phyloP scores from a whole-genome alignment of 106 monocot genomes.

The Dioscorea zingiberensis region DNA sequence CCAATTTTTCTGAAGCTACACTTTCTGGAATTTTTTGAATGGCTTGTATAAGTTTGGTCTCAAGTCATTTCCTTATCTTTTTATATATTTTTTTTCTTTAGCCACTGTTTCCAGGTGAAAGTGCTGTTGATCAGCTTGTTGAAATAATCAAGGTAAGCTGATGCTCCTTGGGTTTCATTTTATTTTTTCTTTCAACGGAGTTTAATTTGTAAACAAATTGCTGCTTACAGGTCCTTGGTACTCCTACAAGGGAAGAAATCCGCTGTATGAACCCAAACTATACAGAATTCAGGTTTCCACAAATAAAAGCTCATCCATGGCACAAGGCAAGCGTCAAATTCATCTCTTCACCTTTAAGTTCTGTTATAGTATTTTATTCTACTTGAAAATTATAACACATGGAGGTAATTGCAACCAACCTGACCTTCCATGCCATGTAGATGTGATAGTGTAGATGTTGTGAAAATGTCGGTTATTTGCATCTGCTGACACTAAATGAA shows the following conservation, averaged over 20 bases:
- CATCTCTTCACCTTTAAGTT: not conserved
- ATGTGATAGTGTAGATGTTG: no score
- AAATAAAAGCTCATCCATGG: constrained; percentile 94
- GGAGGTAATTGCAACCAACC: no score
- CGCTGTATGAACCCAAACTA: constrained; percentile 94
- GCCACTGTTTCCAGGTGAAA: constrained; percentile 91
- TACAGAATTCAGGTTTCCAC: constrained; percentile 84
- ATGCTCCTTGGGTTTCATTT: no score
- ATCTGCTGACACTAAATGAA: no score
- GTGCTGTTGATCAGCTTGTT: constrained; percentile 80
- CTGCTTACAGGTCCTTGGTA: constrained; percentile 72
- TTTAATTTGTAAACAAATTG: not conserved
- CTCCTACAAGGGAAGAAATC: constrained; percentile 88
- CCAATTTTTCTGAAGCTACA: no score
- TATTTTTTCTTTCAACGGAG: no score
- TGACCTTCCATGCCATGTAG: no score
- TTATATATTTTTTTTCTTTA: constrained; percentile 1
- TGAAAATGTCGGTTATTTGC: no score
- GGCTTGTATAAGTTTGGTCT: not conserved
- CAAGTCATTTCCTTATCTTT: not conserved
- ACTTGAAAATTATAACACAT: no score
- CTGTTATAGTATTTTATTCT: no score
- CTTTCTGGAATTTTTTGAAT: not conserved
- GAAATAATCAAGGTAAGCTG: constrained; percentile 81
- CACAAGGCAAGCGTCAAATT: constrained; percentile 48